Conservation (phyloP, 139 green algal genomes). For the Coelastrella sp. region DNA sequence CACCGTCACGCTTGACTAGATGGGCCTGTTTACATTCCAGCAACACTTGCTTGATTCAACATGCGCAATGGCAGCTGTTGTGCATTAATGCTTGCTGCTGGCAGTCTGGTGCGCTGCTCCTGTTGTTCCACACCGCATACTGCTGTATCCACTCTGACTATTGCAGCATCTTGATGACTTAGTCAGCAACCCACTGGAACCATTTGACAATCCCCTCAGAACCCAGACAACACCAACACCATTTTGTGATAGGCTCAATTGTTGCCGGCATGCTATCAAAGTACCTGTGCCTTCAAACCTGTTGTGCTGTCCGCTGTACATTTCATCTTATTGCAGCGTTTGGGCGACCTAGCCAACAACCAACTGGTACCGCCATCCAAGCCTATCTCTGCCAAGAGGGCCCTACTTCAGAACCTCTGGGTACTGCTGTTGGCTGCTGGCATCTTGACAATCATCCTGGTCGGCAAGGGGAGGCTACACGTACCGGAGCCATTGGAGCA, state of each 20-base stretch:
- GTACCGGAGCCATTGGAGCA: slow-evolving; percentile 45
- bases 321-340: neutral
- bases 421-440: slow-evolving; percentile 45
- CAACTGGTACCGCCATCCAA: neutral
- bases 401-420: slow-evolving; percentile 46
- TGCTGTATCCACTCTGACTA: no score
- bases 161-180: no score
- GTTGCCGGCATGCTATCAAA: neutral
- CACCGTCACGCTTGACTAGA: no score
- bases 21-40: no score
- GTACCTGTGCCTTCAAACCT: neutral
- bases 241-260: neutral
- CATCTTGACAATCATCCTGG: slow-evolving; percentile 28
- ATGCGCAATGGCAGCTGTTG: neutral
- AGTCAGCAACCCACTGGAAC: neutral
- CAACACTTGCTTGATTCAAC: neutral
- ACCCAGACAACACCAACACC: no score
- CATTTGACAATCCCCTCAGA: neutral
- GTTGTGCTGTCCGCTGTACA: neutral
- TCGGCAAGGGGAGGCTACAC: slow-evolving; percentile 36
- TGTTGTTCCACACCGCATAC: no score
- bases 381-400: neutral
- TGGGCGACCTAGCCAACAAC: slow-evolving; percentile 35
- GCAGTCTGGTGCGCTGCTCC: no score
- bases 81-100: neutral